Conservation (phyloP, 306 rosid species). For the Pachyrhizus erosus region DNA sequence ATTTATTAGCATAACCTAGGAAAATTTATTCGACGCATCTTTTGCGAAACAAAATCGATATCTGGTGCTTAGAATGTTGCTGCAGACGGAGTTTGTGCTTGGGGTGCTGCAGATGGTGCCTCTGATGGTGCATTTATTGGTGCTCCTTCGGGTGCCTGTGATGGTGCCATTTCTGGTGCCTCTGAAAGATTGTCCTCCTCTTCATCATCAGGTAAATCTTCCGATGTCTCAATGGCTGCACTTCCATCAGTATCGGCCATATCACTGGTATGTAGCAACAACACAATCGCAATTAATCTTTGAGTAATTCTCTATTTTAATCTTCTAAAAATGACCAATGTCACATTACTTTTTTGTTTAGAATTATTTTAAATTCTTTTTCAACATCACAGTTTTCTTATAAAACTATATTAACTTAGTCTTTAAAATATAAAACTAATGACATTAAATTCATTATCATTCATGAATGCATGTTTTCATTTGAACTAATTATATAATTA, state of each 20-base stretch:
- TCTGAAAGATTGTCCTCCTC: background rate
- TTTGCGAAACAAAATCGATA: slow-evolving; percentile 1
- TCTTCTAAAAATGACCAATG: background rate
- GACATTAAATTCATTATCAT: no score
- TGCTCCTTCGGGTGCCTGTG: background rate
- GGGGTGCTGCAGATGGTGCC: slow-evolving; percentile 23
- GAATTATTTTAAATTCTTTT: background rate
- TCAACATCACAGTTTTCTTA: background rate
- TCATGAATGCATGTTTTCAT: background rate
- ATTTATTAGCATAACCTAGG: no score
- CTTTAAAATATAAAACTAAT: no score
- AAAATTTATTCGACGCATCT: background rate
- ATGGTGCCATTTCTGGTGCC: background rate
- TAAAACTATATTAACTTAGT: background rate
- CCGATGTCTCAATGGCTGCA: background rate
- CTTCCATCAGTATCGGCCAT: background rate
- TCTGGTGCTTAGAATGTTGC: background rate
- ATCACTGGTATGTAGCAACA: background rate
- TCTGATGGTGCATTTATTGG: slow-evolving; percentile 1
- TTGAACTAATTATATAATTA: no score
- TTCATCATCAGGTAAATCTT: background rate
- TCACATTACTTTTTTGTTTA: background rate
- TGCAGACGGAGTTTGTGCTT: background rate
- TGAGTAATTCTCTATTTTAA: background rate
- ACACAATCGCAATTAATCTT: background rate